Percentiles rank a stretch among this genome's conserved stretches.
Conservation (phyloP, 495 filamentous ascomycete species). For the Neurospora sp. region DNA sequence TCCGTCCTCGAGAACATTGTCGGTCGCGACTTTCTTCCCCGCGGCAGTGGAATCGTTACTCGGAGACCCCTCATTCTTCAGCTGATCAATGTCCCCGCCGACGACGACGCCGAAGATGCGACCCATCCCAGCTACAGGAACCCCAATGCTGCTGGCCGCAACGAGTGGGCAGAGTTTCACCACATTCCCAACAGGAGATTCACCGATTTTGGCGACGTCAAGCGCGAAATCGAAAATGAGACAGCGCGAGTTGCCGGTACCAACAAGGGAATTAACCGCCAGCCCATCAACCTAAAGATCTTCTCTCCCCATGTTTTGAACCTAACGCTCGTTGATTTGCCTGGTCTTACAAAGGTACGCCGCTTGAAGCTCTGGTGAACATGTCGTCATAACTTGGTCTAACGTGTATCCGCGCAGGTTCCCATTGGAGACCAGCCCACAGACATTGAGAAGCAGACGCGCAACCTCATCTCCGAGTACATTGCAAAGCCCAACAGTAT, state of each 20-base stretch:
- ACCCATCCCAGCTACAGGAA: conserved; percentile 43
- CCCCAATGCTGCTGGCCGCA: conserved; percentile 32
- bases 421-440: conserved; percentile 97
- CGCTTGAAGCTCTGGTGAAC: neutral
- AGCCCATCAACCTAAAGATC: conserved; percentile 97
- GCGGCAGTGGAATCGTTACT: conserved; percentile 94
- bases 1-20: conserved; percentile 99
- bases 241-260: conserved; percentile 89
- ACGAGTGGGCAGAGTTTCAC: conserved; percentile 96
- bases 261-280: conserved; percentile 97
- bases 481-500: conserved; percentile 99
- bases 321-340: conserved; percentile 91
- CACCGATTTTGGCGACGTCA: conserved; percentile 84
- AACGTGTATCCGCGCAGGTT: conserved; percentile 38
- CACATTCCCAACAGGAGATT: conserved; percentile 85
- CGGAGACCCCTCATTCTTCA: conserved; percentile 89
- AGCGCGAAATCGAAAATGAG: conserved; percentile 95
- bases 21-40: conserved; percentile 90
- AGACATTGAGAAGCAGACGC: conserved; percentile 98
- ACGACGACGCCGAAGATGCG: conserved; percentile 55
- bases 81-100: conserved; percentile 92
- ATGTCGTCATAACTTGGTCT: conserved; percentile 5
- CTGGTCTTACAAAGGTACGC: conserved; percentile 85
- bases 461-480: conserved; percentile 94
- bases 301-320: conserved; percentile 97